phyloP scores from a whole-genome alignment of 108 stramenopile genomes.

The Stephanodiscus minutulus region DNA sequence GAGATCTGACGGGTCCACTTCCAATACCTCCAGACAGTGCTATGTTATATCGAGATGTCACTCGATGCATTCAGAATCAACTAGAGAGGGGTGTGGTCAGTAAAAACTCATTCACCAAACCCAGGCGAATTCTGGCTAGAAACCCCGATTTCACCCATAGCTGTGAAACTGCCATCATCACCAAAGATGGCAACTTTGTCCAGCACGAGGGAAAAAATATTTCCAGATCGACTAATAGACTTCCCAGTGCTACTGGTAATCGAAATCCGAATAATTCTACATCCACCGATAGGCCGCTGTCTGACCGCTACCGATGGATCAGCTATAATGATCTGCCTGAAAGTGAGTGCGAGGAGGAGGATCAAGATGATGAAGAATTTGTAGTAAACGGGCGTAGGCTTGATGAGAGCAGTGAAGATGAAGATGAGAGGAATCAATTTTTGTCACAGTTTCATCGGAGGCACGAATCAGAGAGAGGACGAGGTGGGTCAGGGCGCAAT shows the following conservation, averaged over 20 bases:
- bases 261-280: slow-evolving; percentile 9
- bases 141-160: slow-evolving; percentile 26
- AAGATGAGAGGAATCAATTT: slow-evolving; percentile 26
- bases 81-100: slow-evolving; percentile 38
- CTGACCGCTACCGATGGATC: slow-evolving; percentile 61
- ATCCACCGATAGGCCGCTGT: slow-evolving; percentile 37
- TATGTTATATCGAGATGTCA: slow-evolving; percentile 42
- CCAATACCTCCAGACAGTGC: slow-evolving; percentile 47
- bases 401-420: slow-evolving; percentile 48
- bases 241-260: slow-evolving; percentile 8
- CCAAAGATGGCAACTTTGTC: slow-evolving; percentile 22
- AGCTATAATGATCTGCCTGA: slow-evolving; percentile 61
- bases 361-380: slow-evolving; percentile 71
- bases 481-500: slow-evolving; percentile 18
- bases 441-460: slow-evolving; percentile 9
- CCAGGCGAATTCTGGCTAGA: slow-evolving; percentile 23
- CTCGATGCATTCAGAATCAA: slow-evolving; percentile 8
- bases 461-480: slow-evolving; percentile 14
- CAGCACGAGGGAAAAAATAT: neutral
- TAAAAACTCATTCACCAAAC: slow-evolving; percentile 23
- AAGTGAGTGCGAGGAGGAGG: slow-evolving; percentile 55
- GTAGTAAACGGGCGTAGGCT: slow-evolving; percentile 28
- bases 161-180: slow-evolving; percentile 30
- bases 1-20: slow-evolving; percentile 56
- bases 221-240: neutral